These are phyloP conservation scores for Physcomitrium patens DNA, from an alignment of 225 moss, liverwort and hornwort species.

Conservation along the genomic window DNA sequence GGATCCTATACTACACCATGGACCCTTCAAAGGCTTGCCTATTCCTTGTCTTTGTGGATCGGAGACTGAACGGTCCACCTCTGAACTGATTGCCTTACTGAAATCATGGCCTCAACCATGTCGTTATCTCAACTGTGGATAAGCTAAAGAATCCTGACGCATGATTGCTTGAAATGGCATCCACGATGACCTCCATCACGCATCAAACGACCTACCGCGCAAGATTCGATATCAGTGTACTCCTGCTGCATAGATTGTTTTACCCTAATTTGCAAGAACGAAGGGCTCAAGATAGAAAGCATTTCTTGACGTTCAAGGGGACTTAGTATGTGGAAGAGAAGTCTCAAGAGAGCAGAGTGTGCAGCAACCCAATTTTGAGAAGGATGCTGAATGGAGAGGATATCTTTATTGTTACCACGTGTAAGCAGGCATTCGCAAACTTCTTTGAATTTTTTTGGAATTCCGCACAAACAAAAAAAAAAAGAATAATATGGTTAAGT, in stretches of 20 bases:
- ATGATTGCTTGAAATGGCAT: slow-evolving; percentile 32
- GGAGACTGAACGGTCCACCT: slow-evolving; percentile 16
- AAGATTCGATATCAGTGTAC: slow-evolving; percentile 44
- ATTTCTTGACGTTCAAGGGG: slow-evolving; percentile 53
- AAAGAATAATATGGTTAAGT: no score
- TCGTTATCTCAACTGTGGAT: slow-evolving; percentile 41
- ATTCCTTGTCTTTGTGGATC: slow-evolving; percentile 43
- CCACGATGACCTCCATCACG: slow-evolving; percentile 43
- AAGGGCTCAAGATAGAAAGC: slow-evolving; percentile 39
- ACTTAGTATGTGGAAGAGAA: slow-evolving; percentile 25
- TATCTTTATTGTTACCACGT: slow-evolving; percentile 40
- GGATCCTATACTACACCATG: slow-evolving; percentile 44
- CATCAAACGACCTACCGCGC: slow-evolving; percentile 42
- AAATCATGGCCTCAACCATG: slow-evolving; percentile 56
- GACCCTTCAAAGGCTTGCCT: slow-evolving; percentile 51
- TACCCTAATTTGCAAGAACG: slow-evolving; percentile 28
- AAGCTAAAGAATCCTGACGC: slow-evolving; percentile 18
- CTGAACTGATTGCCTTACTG: slow-evolving; percentile 45
- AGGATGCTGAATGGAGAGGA: slow-evolving; percentile 54
- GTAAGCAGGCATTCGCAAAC: slow-evolving; percentile 35
- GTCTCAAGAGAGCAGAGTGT: slow-evolving; percentile 32
- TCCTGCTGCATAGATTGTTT: slow-evolving; percentile 30
- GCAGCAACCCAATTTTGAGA: slow-evolving; percentile 31
- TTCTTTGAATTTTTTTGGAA: background rate
- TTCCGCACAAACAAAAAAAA: no score